phyloP scores from a whole-genome alignment of 371 early-diverging fungal genomes.

The Rhizopus delemar region DNA sequence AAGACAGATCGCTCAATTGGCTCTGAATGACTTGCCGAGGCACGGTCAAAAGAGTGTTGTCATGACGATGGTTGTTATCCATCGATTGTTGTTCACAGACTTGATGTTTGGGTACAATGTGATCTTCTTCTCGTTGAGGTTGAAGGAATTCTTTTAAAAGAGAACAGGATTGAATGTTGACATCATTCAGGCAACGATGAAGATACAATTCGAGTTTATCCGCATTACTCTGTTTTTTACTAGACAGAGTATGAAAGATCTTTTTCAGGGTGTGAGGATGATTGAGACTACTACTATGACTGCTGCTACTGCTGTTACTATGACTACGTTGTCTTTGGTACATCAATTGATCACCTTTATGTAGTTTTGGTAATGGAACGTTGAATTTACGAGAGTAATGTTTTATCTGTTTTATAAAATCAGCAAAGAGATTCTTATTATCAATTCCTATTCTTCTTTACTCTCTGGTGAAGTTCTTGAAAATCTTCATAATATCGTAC shows the following conservation, averaged over 20 bases:
- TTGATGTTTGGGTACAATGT: conserved; percentile 22
- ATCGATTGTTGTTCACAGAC: conserved; percentile 26
- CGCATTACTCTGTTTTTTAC: conserved; percentile 31
- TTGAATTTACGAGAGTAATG: conserved; percentile 35
- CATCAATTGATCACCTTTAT: conserved; percentile 4
- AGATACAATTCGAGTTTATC: conserved; percentile 50
- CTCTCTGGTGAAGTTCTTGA: conserved; percentile 61
- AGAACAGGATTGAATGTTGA: conserved; percentile 36
- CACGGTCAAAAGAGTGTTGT: neutral
- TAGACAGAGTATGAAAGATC: conserved; percentile 24
- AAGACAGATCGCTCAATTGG: neutral
- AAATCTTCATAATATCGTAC: conserved; percentile 63
- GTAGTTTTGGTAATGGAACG: conserved; percentile 27
- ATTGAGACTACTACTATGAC: neutral
- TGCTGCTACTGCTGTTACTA: conserved; percentile 2
- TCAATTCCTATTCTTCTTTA: conserved; percentile 12
- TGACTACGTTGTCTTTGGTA: neutral
- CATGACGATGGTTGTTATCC: neutral
- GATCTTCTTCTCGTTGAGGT: conserved; percentile 50
- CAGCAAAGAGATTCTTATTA: too few species aligned
- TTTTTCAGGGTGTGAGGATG: conserved; percentile 16
- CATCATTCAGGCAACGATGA: conserved; percentile 39
- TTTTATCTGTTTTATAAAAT: conserved; percentile 24
- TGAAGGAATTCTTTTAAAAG: conserved; percentile 50
- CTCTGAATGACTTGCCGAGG: neutral